Base-by-base conservation (phyloP, 768 basidiomycete species). In the Pulveroboletus ravenelii region DNA sequence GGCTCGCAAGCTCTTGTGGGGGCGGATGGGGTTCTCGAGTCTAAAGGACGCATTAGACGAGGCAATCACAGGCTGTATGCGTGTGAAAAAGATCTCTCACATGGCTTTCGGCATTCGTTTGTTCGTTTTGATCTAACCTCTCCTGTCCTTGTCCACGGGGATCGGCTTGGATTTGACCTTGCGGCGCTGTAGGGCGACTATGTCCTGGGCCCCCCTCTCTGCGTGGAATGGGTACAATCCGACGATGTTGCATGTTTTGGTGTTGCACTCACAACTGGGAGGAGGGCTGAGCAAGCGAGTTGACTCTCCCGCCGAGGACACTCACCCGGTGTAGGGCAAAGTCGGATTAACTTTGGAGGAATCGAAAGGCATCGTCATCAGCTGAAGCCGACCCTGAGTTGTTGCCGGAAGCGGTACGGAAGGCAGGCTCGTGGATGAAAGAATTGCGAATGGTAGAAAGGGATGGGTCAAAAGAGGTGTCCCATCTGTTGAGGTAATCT, bases 401-500 rank as follows among this genome's bases (percentile, higher is more conserved):
- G 15, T 3, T n/a, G 2, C 12, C 12, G 0, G 41, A 14, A 17
- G 36, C 8, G 5, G 35, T 0, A 31, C 38, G 12, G 10, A 53
- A 30, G 6, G 31, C 1, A 8, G 55, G 10, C 17, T 52, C 38
- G 9, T 29, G 42, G 8, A 46, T 12, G 17, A 23, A 23, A 23
- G 20, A 4, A 23, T 23, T 23, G 20, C 4, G 20, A 23, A 23
- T 4, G 18, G 1, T 29, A 40, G 58, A 31, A 34, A 61, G 41
- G 1, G 58, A 47, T 10, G 56, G 34, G 10, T 48, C 43, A 9
- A 64, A 67, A 15, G 51, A 55, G 3, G 38, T 31, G 15, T 53
- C 40, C 62, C 57, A 68, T 53, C 45, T 68, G 17, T 66, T 61
- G 72, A 74, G 73, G 39, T 78, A 79, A 45, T 75, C 69, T 2